A percentile compares a stretch with the other conserved stretches of the same genome.
phyloP scores from a whole-genome alignment of 345 rosid genomes.

The Hypericum perforatum region DNA sequence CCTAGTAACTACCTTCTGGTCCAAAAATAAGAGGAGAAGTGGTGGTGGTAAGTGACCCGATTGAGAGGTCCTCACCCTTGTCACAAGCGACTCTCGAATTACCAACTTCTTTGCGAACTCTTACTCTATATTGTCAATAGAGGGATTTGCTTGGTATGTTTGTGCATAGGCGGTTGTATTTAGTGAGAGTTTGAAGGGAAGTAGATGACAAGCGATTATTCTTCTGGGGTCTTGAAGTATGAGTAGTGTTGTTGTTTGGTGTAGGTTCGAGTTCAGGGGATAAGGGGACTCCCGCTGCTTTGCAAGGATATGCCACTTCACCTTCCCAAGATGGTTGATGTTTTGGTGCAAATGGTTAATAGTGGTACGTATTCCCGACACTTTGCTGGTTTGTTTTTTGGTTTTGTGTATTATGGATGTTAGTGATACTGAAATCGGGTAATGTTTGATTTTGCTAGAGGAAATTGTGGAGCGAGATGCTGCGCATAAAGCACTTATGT shows the following conservation, averaged over 20 bases:
- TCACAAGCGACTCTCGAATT: too few species aligned
- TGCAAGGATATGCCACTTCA: constrained; percentile 84
- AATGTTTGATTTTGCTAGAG: constrained; percentile 30
- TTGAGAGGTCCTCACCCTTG: too few species aligned
- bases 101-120: too few species aligned
- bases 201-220: not conserved
- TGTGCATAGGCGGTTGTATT: too few species aligned
- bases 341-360: constrained; percentile 71
- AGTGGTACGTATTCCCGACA: constrained; percentile 40
- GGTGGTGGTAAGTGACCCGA: too few species aligned
- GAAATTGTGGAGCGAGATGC: constrained; percentile 95
- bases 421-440: constrained; percentile 1
- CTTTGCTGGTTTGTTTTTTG: not conserved
- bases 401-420: constrained; percentile 1
- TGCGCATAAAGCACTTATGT: constrained; percentile 93
- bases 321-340: constrained; percentile 71
- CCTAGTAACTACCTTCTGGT: too few species aligned
- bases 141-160: too few species aligned
- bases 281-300: constrained; percentile 86
- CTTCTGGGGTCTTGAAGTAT: not conserved
- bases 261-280: constrained; percentile 95
- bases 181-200: not conserved
- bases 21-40: too few species aligned
- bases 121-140: too few species aligned
- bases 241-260: constrained; percentile 6